Evolutionary conservation across 495 filamentous ascomycete species (phyloP).

Genomic region (Aspergillus ostianus): DNA sequence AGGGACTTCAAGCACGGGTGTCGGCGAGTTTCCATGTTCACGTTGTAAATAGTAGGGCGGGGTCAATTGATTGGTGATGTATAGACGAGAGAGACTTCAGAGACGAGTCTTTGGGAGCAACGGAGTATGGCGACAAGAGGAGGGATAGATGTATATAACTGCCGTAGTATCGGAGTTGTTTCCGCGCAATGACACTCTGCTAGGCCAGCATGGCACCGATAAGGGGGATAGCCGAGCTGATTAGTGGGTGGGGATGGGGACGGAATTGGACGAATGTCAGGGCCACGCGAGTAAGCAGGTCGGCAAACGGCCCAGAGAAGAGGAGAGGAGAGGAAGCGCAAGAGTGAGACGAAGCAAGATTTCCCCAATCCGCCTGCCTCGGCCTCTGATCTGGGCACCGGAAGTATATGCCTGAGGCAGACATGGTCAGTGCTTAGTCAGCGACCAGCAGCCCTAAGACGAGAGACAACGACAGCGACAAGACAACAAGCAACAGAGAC

Average conservation of each 20-base stretch:
- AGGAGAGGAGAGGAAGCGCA: neutral
- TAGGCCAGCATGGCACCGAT: neutral
- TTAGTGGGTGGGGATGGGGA: neutral
- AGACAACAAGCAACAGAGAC: neutral
- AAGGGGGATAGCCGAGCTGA: conserved; percentile 13
- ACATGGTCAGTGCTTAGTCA: neutral
- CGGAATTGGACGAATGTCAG: neutral
- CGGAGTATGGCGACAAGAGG: neutral
- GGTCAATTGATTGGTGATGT: neutral
- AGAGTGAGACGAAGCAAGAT: neutral
- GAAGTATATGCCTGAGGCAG: neutral
- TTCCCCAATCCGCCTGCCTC: neutral
- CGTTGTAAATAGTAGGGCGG: neutral
- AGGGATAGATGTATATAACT: neutral
- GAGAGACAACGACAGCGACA: neutral
- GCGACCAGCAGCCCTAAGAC: neutral
- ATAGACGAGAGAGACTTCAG: neutral
- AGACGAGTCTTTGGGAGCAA: neutral
- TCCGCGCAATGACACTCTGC: conserved; percentile 1
- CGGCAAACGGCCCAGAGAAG: conserved; percentile 7
- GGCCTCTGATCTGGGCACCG: conserved; percentile 15
- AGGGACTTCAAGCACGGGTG: conserved; percentile 30
- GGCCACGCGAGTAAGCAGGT: neutral
- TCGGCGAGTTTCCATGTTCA: conserved; percentile 30
- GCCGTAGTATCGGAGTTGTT: neutral